Evolutionary conservation across 2,329 filamentous ascomycete genomes (phyloP).

Genomic region (Coniochaeta ligniaria): DNA sequence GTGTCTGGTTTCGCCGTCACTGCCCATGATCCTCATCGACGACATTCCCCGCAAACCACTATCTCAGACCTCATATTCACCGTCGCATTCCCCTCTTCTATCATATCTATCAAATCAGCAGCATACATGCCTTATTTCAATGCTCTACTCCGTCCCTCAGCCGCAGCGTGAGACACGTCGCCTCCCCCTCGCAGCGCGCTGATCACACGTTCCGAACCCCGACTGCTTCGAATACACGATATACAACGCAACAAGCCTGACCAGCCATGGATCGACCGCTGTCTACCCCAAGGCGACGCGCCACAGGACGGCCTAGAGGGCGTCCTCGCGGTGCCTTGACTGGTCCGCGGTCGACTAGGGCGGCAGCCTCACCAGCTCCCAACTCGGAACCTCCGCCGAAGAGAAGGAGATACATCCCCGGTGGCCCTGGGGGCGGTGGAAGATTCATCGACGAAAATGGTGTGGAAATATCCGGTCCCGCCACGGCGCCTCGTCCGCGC

Average conservation of each 20-base stretch:
- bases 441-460: conserved; percentile 72
- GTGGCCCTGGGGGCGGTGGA: conserved; percentile 78
- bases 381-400: conserved; percentile 59
- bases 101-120: not conserved
- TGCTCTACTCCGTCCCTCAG: not conserved
- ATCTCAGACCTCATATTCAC: not conserved
- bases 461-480: conserved; percentile 47
- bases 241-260: not conserved
- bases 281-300: conserved; percentile 31
- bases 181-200: conserved; percentile 3
- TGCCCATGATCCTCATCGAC: not conserved
- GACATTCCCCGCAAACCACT: not conserved
- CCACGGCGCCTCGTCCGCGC: conserved; percentile 43
- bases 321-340: conserved; percentile 28
- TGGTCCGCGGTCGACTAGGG: conserved; percentile 22
- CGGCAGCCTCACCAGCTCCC: conserved; percentile 17
- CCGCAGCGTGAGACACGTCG: conserved; percentile 6
- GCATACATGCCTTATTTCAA: not conserved
- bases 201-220: not conserved
- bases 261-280: conserved; percentile 22
- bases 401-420: conserved; percentile 73
- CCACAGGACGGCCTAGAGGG: conserved; percentile 37
- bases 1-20: not conserved
- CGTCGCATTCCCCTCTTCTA: not conserved
- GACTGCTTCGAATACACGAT: not conserved